Conservation (phyloP, 78 protist genomes). For the Dictyostelium capitatum region DNA sequence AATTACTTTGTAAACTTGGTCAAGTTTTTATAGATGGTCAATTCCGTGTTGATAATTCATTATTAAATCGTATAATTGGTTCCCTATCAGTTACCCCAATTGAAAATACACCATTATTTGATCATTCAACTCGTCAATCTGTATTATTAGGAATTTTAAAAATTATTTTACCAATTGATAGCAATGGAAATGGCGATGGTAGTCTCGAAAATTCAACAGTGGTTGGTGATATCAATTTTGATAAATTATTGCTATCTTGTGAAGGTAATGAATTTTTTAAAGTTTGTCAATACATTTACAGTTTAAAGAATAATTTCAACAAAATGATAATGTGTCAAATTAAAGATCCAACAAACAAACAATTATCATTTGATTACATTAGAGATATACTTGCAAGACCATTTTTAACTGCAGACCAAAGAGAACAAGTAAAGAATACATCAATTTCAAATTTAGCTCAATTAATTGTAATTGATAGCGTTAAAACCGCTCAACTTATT, state of each 20-base stretch:
- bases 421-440: constrained; percentile 3
- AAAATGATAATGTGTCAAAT: constrained; percentile 68
- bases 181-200: too few relatives aligned
- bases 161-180: background rate
- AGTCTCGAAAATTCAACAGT: background rate
- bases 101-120: constrained; percentile 28
- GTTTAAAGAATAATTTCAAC: constrained; percentile 23
- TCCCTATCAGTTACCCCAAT: constrained; percentile 28
- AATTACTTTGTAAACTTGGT: constrained; percentile 29
- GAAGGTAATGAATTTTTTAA: constrained; percentile 72
- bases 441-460: constrained; percentile 62
- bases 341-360: constrained; percentile 32
- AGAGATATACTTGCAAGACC: constrained; percentile 15
- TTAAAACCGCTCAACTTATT: constrained; percentile 68
- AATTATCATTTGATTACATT: constrained; percentile 27
- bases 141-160: background rate
- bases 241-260: constrained; percentile 19
- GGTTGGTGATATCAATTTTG: background rate
- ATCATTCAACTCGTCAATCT: constrained; percentile 3
- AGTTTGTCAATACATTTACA: constrained; percentile 50
- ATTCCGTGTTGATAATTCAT: background rate
- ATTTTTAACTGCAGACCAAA: background rate
- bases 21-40: background rate
- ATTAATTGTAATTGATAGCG: constrained; percentile 59
- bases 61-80: constrained; percentile 44